phyloP scores from a whole-genome alignment of 192 early-diverging fungal species.

The Chytriomyces sp. region DNA sequence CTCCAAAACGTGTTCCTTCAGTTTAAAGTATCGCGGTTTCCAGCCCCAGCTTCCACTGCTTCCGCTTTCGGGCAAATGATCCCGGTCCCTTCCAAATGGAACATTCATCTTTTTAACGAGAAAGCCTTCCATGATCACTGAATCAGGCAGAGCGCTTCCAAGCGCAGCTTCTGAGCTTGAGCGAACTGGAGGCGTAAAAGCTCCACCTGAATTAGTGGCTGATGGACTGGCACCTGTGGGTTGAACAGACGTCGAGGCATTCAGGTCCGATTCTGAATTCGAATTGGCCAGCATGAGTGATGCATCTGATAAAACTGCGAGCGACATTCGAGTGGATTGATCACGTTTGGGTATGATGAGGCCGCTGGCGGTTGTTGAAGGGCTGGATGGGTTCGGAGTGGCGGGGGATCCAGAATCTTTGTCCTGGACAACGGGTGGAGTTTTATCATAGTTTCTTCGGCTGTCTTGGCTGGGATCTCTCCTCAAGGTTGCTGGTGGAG shows the following conservation, averaged over 20 bases:
- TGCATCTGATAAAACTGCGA: not conserved
- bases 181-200: not conserved
- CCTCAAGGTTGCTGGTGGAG: not conserved
- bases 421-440: not conserved
- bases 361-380: not conserved
- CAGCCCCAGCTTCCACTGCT: constrained; percentile 67
- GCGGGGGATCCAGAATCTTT: not conserved
- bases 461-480: not conserved
- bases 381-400: not conserved
- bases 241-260: not conserved
- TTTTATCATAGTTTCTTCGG: not conserved
- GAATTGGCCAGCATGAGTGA: not conserved
- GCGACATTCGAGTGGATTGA: constrained; percentile 12
- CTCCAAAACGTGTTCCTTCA: constrained; percentile 60
- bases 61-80: not conserved
- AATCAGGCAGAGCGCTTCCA: not conserved
- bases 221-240: too few species aligned
- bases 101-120: constrained; percentile 33
- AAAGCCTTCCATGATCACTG: constrained; percentile 28
- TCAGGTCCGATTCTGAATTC: not conserved
- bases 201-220: not conserved
- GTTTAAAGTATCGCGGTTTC: constrained; percentile 85
- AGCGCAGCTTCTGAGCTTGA: not conserved
- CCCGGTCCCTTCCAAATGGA: constrained; percentile 1
- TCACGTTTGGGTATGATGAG: constrained; percentile 24